Percentiles rank a stretch among this genome's conserved stretches.
phyloP scores from a whole-genome alignment of 2,329 filamentous ascomycete genomes.

The Colletotrichum echinochloae region DNA sequence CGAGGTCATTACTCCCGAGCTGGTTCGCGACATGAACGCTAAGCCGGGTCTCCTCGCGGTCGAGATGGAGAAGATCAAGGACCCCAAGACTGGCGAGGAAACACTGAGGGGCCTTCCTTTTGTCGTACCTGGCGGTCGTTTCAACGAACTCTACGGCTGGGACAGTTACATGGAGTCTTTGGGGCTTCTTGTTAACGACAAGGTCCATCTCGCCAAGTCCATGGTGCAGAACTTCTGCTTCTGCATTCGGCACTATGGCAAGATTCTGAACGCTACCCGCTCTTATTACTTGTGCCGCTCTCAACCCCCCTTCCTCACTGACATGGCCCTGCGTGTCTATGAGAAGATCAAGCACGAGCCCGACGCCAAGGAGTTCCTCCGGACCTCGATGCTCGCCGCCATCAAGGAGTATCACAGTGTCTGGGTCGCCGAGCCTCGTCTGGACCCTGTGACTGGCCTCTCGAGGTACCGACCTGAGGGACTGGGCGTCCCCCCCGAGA shows the following conservation, averaged over 20 bases:
- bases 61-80: conserved; percentile 81
- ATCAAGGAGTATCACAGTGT: conserved; percentile 97
- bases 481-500: conserved; percentile 89
- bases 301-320: conserved; percentile 95
- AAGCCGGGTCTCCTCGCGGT: conserved; percentile 91
- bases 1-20: conserved; percentile 81
- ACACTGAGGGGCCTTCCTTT: conserved; percentile 87
- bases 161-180: conserved; percentile 99
- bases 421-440: conserved; percentile 83
- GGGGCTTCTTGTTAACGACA: conserved; percentile 86
- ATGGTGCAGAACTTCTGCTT: conserved; percentile 99
- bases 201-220: conserved; percentile 86
- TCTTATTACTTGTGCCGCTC: conserved; percentile 96
- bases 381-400: conserved; percentile 83
- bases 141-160: conserved; percentile 99
- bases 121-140: conserved; percentile 95
- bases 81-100: conserved; percentile 76
- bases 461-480: conserved; percentile 89
- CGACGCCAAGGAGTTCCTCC: conserved; percentile 83
- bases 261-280: conserved; percentile 96
- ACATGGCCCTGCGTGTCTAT: conserved; percentile 95
- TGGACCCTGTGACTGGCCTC: conserved; percentile 81
- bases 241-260: conserved; percentile 97
- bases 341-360: conserved; percentile 91
- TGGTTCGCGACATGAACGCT: conserved; percentile 84